Conservation (phyloP, 371 early-diverging fungal genomes). For the Amoeboaphelidium occidentale region DNA sequence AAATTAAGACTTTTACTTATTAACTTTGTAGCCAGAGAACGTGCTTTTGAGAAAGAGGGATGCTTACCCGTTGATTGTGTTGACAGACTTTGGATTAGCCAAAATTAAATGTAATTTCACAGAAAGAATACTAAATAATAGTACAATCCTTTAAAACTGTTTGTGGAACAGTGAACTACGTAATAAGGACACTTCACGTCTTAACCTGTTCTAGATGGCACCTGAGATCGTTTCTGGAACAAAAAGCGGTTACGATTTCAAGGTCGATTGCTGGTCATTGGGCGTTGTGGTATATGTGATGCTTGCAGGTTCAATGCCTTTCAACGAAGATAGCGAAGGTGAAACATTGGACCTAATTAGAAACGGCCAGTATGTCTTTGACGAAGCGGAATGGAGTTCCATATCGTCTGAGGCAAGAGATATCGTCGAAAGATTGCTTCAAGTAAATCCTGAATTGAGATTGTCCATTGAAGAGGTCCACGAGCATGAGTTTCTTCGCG, state of each 20-base stretch:
- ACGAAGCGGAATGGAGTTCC: too few relatives aligned
- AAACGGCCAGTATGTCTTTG: too few relatives aligned
- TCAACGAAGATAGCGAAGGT: not conserved
- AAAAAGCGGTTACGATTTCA: constrained; percentile 13
- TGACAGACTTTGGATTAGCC: constrained; percentile 37
- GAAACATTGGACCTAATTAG: too few relatives aligned
- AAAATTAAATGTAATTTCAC: constrained; percentile 10
- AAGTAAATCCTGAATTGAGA: too few relatives aligned
- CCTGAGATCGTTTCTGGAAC: not conserved
- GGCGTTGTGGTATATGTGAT: constrained; percentile 27
- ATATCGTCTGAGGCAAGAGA: too few relatives aligned
- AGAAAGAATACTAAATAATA: too few relatives aligned
- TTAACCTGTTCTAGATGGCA: constrained; percentile 1
- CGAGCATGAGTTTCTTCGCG: too few relatives aligned
- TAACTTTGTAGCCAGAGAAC: constrained; percentile 31
- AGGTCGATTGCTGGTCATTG: constrained; percentile 31
- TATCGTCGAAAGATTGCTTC: too few relatives aligned
- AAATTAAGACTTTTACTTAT: not conserved
- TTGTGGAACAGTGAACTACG: not conserved
- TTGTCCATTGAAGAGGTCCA: too few relatives aligned
- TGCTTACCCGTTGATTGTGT: constrained; percentile 18
- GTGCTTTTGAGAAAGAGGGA: constrained; percentile 13
- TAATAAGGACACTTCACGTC: too few relatives aligned
- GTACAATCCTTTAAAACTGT: not conserved
- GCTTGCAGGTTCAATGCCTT: constrained; percentile 12